Percentiles rank a stretch among this genome's conserved stretches.
Conservation (phyloP, 2,329 filamentous ascomycete species). For the Arthrobotrys iridis region DNA sequence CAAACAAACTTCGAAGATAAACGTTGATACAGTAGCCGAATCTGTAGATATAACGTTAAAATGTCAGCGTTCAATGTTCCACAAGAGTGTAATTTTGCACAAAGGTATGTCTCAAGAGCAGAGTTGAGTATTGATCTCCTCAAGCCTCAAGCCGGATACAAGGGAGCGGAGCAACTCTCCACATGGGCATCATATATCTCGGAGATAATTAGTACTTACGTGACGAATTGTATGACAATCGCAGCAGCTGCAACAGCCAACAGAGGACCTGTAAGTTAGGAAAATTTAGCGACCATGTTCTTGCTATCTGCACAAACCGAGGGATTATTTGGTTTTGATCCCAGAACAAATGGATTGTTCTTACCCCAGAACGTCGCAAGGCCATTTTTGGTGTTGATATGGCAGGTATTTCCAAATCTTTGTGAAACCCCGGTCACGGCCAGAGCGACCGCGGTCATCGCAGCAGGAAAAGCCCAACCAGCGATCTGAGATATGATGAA, state of each 20-base stretch:
- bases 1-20: constrained; percentile 71
- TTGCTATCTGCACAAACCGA: constrained; percentile 6
- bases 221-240: constrained; percentile 81
- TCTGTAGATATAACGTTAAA: constrained; percentile 57
- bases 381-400: constrained; percentile 90
- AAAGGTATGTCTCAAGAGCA: not conserved
- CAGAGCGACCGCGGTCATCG: constrained; percentile 79
- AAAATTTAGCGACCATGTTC: constrained; percentile 18
- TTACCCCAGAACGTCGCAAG: constrained; percentile 65
- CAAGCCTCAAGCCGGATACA: not conserved
- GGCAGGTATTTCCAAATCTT: constrained; percentile 88
- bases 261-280: constrained; percentile 67
- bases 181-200: constrained; percentile 18
- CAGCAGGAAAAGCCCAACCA: constrained; percentile 84
- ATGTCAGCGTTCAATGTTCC: constrained; percentile 17
- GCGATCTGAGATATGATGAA: constrained; percentile 83
- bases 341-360: not conserved
- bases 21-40: constrained; percentile 89
- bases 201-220: constrained; percentile 67
- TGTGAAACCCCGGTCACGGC: constrained; percentile 91
- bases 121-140: constrained; percentile 2
- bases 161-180: constrained; percentile 6
- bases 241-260: constrained; percentile 80
- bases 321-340: constrained; percentile 18
- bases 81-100: constrained; percentile 29